A percentile compares a stretch with the other conserved stretches of the same genome.
phyloP scores from a whole-genome alignment of 2,329 filamentous ascomycete genomes.

The Remersonia thermophila region DNA sequence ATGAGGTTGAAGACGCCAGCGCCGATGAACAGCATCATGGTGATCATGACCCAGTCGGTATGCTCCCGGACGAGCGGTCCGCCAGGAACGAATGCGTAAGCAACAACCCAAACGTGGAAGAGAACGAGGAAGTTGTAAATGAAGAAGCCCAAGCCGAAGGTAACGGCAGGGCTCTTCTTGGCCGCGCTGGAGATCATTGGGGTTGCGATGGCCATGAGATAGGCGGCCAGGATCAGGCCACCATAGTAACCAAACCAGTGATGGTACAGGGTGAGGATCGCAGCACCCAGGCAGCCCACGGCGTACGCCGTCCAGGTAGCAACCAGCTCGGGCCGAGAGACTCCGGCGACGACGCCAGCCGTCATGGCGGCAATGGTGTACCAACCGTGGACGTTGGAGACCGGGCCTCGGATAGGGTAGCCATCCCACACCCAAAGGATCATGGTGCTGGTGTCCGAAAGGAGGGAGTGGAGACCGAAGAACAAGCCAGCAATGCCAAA shows the following conservation, averaged over 20 bases:
- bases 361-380: slow-evolving; percentile 83
- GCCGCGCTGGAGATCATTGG: slow-evolving; percentile 65
- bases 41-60: slow-evolving; percentile 89
- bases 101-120: slow-evolving; percentile 98
- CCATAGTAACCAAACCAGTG: slow-evolving; percentile 90
- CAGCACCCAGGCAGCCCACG: slow-evolving; percentile 65
- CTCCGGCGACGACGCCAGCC: slow-evolving; percentile 61
- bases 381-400: slow-evolving; percentile 80
- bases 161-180: slow-evolving; percentile 61
- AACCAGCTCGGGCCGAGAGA: slow-evolving; percentile 57
- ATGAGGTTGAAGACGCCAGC: slow-evolving; percentile 69
- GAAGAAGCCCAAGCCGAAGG: slow-evolving; percentile 81
- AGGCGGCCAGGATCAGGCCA: slow-evolving; percentile 60
- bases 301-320: slow-evolving; percentile 71
- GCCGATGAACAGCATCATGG: slow-evolving; percentile 73
- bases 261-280: slow-evolving; percentile 59
- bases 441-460: slow-evolving; percentile 98
- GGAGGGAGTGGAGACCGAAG: slow-evolving; percentile 80
- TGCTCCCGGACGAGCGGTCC: slow-evolving; percentile 85
- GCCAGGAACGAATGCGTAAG: slow-evolving; percentile 94
- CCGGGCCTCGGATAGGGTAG: slow-evolving; percentile 78
- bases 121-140: slow-evolving; percentile 88
- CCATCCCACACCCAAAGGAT: slow-evolving; percentile 98
- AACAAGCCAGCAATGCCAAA: slow-evolving; percentile 72
- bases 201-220: slow-evolving; percentile 69